Conservation (phyloP, 495 filamentous ascomycete genomes). For the Articulospora tetracladia region DNA sequence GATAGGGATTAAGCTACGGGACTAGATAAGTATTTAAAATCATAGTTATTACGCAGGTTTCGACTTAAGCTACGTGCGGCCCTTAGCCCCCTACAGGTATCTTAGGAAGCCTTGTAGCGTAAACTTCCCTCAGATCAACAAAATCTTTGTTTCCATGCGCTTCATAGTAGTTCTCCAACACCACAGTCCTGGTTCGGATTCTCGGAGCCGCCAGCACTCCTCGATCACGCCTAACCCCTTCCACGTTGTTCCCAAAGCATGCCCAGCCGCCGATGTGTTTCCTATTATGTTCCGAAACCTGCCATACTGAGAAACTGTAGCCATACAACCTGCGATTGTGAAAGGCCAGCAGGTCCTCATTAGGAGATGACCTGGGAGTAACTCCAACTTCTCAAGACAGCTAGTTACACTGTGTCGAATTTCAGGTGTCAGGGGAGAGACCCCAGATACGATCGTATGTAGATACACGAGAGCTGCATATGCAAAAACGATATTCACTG, state of each 20-base stretch:
- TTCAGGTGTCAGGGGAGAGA: background rate
- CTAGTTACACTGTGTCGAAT: background rate
- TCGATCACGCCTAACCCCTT: slow-evolving; percentile 11
- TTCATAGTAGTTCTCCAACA: slow-evolving; percentile 1
- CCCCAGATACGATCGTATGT: background rate
- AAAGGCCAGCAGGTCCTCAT: slow-evolving; percentile 4
- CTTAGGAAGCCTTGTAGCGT: too few relatives aligned
- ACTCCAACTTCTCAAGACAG: background rate
- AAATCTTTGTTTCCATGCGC: slow-evolving; percentile 1
- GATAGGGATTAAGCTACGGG: too few relatives aligned
- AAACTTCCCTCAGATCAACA: slow-evolving; percentile 5
- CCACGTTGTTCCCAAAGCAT: background rate
- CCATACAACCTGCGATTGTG: slow-evolving; percentile 6
- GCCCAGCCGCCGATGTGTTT: background rate
- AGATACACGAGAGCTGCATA: slow-evolving; percentile 4
- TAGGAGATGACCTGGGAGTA: background rate
- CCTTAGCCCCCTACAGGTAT: too few relatives aligned
- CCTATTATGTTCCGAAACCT: background rate
- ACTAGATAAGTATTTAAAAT: too few relatives aligned
- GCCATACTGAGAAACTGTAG: background rate
- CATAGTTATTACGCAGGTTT: too few relatives aligned
- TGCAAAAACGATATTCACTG: background rate
- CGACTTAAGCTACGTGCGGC: too few relatives aligned
- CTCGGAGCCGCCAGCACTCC: slow-evolving; percentile 6
- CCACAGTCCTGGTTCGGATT: background rate